Evolutionary conservation across 2,329 filamentous ascomycete genomes (phyloP), one percentile per base, ranked within the genome.

Genomic region (Epicoccum sorghinum): DNA sequence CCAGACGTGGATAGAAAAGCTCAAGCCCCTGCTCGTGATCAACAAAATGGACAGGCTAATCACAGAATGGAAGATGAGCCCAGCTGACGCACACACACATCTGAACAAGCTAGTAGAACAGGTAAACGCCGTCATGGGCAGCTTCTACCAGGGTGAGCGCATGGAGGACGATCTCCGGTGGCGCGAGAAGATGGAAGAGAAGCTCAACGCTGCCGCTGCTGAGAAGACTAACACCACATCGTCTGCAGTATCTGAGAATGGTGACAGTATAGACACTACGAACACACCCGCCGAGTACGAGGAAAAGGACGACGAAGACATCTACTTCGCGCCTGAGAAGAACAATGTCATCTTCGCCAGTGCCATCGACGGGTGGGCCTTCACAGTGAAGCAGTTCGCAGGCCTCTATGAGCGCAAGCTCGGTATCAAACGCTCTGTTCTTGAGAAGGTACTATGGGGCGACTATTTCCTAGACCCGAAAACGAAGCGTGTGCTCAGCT

Each of bases 301-400:
- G 73, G 95, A 98, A 72, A 87, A 87, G 64, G 93, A 97, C 68
- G 95, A 99, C 68, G 93, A 98, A 73, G 93, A 97, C 73, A 87
- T 99, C 24, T 99, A 99, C 75, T 99, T 99, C 76, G 91, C 95
- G 0, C 95, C 95, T 0, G 95, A 99, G 71, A 96, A 93, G 76
- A 97, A 97, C 75, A 99, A 99, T 70, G 95, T 99, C 74, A 98
- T 99, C 60, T 99, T 99, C 74, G 92, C 91, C 79, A 98, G 93
- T 72, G 95, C 95, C 55, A 89, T 96, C 52, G 95, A 99, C 71
- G 95, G 95, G n/a, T 99, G 95, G 95, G 95, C 95, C 3, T 99
- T 99, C 68, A 99, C 95, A 0, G 88, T 96, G 44, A 86, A 92
- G 45, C 95, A 99, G 68, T 99, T 99, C 72, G 93, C 95, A 14